phyloP scores from a whole-genome alignment of 176 grass and related monocot species.

The Melocanna baccifera region DNA sequence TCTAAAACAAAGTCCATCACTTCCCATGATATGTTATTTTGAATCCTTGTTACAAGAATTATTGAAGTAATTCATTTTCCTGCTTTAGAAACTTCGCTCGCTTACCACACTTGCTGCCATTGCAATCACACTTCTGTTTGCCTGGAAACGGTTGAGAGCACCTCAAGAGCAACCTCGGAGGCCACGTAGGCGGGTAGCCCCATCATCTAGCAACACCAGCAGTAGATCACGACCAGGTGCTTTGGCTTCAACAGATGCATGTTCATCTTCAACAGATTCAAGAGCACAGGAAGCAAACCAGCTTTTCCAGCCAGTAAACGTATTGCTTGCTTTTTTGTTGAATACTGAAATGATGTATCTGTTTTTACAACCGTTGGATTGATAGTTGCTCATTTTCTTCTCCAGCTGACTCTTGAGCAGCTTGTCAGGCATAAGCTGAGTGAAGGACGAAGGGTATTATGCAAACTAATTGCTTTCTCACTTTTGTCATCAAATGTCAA shows the following conservation, averaged over 20 bases:
- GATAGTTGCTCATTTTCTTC: conserved; percentile 37
- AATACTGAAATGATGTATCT: not conserved
- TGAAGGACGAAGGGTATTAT: conserved; percentile 85
- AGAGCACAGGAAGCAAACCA: conserved; percentile 84
- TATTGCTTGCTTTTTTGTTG: conserved; percentile 39
- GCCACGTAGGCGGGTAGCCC: conserved; percentile 47
- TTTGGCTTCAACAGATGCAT: conserved; percentile 55
- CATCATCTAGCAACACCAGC: conserved; percentile 56
- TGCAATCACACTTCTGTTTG: conserved; percentile 77
- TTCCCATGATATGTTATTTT: conserved; percentile 5
- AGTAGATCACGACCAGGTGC: conserved; percentile 52
- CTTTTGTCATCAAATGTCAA: not conserved
- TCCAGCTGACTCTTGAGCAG: conserved; percentile 90
- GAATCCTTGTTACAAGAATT: not conserved
- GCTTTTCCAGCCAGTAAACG: conserved; percentile 91
- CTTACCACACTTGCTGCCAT: conserved; percentile 85
- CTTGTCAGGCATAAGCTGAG: conserved; percentile 95
- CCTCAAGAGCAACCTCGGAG: conserved; percentile 73
- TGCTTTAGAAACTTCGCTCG: conserved; percentile 81
- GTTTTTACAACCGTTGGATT: conserved; percentile 16
- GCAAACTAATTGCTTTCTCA: conserved; percentile 5
- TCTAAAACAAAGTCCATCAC: not conserved
- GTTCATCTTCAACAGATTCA: conserved; percentile 76
- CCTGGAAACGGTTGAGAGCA: conserved; percentile 86
- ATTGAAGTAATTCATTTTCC: conserved; percentile 30